Evolutionary conservation across 164 flowering plant genomes (phyloP), one percentile per base, ranked within the genome.

Genomic region (Magnolia sinica): DNA sequence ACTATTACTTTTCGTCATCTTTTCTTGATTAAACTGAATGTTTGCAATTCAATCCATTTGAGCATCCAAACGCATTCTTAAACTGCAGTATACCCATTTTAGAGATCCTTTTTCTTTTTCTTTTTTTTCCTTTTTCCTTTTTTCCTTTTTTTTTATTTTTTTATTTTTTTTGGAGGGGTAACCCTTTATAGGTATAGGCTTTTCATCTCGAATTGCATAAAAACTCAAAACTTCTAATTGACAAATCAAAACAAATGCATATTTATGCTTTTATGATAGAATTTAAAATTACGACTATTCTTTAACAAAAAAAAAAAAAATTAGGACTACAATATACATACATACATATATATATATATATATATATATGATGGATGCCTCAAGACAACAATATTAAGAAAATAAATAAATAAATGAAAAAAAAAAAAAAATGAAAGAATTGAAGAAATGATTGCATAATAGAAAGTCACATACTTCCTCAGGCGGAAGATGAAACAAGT

Each of bases 401-500:
- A 27, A 27, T 27, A 27, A 27, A 27, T 27, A 27, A 27, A 27
- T 27, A 1, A 27, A 27, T 27, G 29, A 27, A n/a, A 70, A 70
- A 70, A 19, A 18, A 2, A 27, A n/a, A 70, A 70, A 70, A 19
- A 18, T 37, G 22, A 18, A 70, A 49, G 19, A 50, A 70, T 49
- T 7, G 23, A 13, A 50, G 3, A 52, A 70, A 37, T 19, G 16
- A 4, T 45, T 7, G 18, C 18, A 45, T 9, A 50, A 70, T 49
- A 11, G 37, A 8, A 70, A 45, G 11, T 19, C 13, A 50, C 95
- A 86, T 74, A 95, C 98, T 81, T 93, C 97, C 23, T 91, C 97
- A 14, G 88, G 77, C 49, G 97, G 97, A 78, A 95, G 95, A n/a
- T 91, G 93, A 79, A 95, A 95, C 79, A 95, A 76, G 23, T 87